Evolutionary conservation across 1,284 basidiomycete genomes (phyloP).

Genomic region (Cutaneotrichosporon mucoides): DNA sequence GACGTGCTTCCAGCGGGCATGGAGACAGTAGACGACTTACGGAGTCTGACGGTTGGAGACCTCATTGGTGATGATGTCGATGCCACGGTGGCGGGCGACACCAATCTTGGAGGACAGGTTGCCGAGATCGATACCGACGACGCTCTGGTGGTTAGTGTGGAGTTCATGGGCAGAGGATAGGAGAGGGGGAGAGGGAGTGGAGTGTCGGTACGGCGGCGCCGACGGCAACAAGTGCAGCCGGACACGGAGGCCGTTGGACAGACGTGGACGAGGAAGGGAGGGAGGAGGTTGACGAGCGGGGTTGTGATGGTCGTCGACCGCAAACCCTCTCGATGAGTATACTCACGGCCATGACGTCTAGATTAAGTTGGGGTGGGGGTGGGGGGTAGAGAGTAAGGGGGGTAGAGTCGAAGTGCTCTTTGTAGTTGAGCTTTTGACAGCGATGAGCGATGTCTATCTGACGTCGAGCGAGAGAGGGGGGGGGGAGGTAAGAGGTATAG

Average conservation of each 20-base stretch:
- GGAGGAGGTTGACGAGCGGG: not conserved
- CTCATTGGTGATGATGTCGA: constrained; percentile 93
- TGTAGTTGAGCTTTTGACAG: constrained; percentile 4
- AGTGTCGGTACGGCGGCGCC: not conserved
- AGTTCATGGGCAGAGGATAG: constrained; percentile 1
- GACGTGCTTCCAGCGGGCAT: not conserved
- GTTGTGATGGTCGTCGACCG: no score
- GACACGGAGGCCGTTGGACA: no score
- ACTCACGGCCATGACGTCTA: constrained; percentile 8
- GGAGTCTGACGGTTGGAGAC: constrained; percentile 91
- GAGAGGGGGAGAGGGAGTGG: not conserved
- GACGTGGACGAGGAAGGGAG: not conserved
- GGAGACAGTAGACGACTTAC: constrained; percentile 59
- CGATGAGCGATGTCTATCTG: not conserved
- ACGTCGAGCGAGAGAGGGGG: not conserved
- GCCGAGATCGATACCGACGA: constrained; percentile 90
- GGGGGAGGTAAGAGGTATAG: not conserved
- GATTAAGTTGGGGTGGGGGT: not conserved
- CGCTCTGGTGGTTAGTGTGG: constrained; percentile 45
- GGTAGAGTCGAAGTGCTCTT: not conserved
- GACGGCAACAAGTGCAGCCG: not conserved
- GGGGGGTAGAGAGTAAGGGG: not conserved
- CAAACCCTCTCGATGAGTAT: no score
- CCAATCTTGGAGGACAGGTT: constrained; percentile 87
- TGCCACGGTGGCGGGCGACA: constrained; percentile 85